Evolutionary conservation across 306 rosid genomes (phyloP), one percentile per base, ranked within the genome.

Genomic region (Pachyrhizus erosus): DNA sequence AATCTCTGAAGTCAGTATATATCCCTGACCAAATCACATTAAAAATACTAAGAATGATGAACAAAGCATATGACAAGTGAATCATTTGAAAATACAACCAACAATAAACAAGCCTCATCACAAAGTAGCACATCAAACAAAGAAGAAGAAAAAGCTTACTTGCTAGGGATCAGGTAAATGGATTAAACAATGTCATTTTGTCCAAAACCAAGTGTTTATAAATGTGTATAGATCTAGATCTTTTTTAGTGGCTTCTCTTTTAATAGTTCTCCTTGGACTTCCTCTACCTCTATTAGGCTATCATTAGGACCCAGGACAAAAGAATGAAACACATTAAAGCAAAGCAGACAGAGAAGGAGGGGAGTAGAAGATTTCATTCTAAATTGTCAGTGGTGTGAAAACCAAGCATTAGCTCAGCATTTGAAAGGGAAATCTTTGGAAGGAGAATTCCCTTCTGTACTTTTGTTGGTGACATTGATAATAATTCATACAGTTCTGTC

Each of bases 1-100:
- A 84, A 93, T 93, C 88, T 93, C 98, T 80, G 94, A 93, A 77
- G 98, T 93, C 87, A 93, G 79, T 78, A 93, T 90, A 78, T 93
- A 93, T 69, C 98, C 98, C 96, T 93, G 92, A 73, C 52, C 55
- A 85, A 82, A 75, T 73, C 70, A 85, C 82, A 84, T 77, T 27
- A 72, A 77, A 55, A 27, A 70, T 14, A 43, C 39, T 76, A 60
- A 81, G 57, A 74, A 72, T 45, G 65, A 52, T 54, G 60, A 10
- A 42, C 68, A 78, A 43, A 66, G 42, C 51, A 46, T 68, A 34
- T 23, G 12, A 27, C 48, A 73, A 48, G 57, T 37, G 75, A 84
- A 80, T 69, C 46, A 49, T 49, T 52, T 72, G 78, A 70, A 48
- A 60, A 66, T 71, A 51, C 69, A 70, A 73, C 64, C 52, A 75